phyloP scores from a whole-genome alignment of 192 early-diverging fungal species.

The Coemansia sp. region DNA sequence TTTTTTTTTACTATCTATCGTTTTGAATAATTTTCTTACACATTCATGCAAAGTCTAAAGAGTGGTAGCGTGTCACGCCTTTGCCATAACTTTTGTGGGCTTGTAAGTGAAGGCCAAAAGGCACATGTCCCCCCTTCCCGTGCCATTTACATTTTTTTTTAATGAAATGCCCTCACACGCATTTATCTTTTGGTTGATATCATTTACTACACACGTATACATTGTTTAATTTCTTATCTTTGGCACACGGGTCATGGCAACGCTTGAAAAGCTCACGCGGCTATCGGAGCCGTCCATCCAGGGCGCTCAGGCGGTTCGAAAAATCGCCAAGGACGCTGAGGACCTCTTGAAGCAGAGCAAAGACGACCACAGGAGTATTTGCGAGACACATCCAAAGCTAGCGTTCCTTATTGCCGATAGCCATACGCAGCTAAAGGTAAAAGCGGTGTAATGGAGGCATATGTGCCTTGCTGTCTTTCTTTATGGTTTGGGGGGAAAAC shows the following conservation, averaged over 20 bases:
- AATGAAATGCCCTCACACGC: too few species aligned
- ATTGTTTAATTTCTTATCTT: neutral
- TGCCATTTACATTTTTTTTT: too few species aligned
- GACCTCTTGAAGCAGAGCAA: conserved; percentile 30
- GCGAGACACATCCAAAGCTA: conserved; percentile 42
- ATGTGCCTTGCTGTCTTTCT: too few species aligned
- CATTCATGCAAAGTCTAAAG: neutral
- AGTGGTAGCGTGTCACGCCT: neutral
- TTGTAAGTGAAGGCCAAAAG: neutral
- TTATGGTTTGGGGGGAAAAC: too few species aligned
- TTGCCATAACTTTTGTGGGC: neutral
- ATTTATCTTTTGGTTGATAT: neutral
- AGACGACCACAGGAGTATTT: conserved; percentile 25
- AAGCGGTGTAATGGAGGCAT: too few species aligned
- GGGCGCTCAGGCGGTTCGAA: conserved; percentile 31
- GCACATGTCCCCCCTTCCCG: neutral
- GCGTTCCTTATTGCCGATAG: conserved; percentile 44
- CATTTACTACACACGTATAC: neutral
- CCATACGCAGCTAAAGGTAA: conserved; percentile 18
- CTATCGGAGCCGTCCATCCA: conserved; percentile 51
- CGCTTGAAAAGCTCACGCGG: conserved; percentile 42
- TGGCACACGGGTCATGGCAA: conserved; percentile 25
- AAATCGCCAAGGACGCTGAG: conserved; percentile 13
- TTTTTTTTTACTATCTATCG: neutral
- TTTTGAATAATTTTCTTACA: neutral